phyloP scores from a whole-genome alignment of 495 filamentous ascomycete genomes.

The Stereocaulon alpinum region DNA sequence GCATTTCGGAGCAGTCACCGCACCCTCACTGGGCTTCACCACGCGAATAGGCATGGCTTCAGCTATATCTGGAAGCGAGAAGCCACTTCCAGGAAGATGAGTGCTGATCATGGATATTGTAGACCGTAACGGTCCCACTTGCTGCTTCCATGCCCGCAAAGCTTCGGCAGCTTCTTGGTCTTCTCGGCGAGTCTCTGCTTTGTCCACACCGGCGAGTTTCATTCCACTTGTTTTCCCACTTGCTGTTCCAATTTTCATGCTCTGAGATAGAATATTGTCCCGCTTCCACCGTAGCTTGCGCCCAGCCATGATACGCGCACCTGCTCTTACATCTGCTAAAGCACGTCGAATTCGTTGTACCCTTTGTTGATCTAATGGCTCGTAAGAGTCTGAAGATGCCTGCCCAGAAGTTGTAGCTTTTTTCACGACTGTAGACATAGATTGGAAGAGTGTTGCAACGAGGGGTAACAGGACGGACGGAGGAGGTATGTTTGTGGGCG shows the following conservation, averaged over 20 bases:
- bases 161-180: constrained; percentile 79
- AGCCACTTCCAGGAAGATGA: constrained; percentile 29
- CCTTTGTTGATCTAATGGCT: background rate
- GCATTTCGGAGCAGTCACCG: constrained; percentile 57
- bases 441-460: constrained; percentile 55
- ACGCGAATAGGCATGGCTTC: constrained; percentile 51
- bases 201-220: constrained; percentile 79
- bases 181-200: constrained; percentile 68
- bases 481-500: constrained; percentile 82
- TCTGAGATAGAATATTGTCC: constrained; percentile 72
- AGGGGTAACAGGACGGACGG: constrained; percentile 71
- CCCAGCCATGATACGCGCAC: constrained; percentile 73
- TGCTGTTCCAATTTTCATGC: constrained; percentile 73
- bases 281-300: constrained; percentile 83
- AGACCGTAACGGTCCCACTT: constrained; percentile 45
- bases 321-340: constrained; percentile 52
- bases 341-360: constrained; percentile 31
- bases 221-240: constrained; percentile 61
- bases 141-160: constrained; percentile 58
- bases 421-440: constrained; percentile 24
- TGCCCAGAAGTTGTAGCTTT: background rate
- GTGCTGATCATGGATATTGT: constrained; percentile 20
- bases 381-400: background rate
- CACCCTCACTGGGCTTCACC: constrained; percentile 46
- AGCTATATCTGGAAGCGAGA: constrained; percentile 58